Base-by-base conservation (phyloP, 768 basidiomycete species). In the Mycena venus region DNA sequence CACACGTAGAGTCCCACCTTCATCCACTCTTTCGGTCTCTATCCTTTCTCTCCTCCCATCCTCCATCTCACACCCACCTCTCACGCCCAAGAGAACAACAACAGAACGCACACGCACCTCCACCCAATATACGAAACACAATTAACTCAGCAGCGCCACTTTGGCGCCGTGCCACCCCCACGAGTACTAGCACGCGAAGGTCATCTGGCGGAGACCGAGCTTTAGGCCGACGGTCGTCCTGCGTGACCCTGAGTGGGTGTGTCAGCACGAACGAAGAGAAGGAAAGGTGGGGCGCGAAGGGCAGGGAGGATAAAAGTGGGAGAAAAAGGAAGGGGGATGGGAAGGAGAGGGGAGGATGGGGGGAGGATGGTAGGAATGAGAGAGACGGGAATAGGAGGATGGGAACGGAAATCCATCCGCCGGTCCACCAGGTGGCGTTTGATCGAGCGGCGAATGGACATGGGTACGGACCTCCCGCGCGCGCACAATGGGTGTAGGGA, bases 181-280 rank as follows among this genome's bases (percentile, higher is more conserved):
- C 27, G 84, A 84, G 80, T 79, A n/a, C n/a, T n/a, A 88, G 11
- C 87, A 81, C 32, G 85, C 82, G 31, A 81, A 74, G 12, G 84
- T 85, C 86, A 88, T 86, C 64, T 88, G 87, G 2, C 87, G 83
- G 9, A 88, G 81, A 42, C 87, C 68, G 82, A 78, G 84, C 51
- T 81, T 80, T 38, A 83, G 82, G 47, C 86, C 87, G 75, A 85
- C 86, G 59, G 76, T 78, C n/a, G 84, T 68, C 68, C 76, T 77
- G 44, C n/a, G n/a, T n/a, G n/a, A n/a, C n/a, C n/a, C n/a, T 21
- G 55, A n/a, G 31, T 2, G 36, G 31, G 15, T 10, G 36, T 10
- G 3, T 38, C 14, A 38, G 36, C 14, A 38, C 19, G 53, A 17
- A 27, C 32, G 31, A 36, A 32, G 56, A 29, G 32, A 15, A 59